These are phyloP conservation scores for Ascochyta lentis DNA, from an alignment of 2,329 filamentous ascomycete genomes.

Conservation along the genomic window DNA sequence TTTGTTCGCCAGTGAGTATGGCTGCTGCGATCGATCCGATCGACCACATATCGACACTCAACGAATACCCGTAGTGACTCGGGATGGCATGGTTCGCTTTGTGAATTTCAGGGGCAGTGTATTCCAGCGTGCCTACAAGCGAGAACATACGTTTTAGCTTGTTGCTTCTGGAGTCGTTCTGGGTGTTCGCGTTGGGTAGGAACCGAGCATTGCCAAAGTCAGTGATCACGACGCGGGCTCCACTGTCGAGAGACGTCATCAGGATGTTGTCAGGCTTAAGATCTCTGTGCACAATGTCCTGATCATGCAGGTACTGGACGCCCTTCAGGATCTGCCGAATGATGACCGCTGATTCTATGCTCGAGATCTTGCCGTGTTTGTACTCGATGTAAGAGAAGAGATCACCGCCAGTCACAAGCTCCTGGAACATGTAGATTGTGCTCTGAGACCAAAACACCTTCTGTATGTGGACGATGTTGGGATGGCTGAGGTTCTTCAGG, in stretches of 20 bases:
- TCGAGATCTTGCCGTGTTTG: constrained; percentile 55
- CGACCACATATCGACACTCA: constrained; percentile 68
- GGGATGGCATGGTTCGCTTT: constrained; percentile 36
- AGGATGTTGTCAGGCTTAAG: constrained; percentile 70
- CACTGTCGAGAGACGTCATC: constrained; percentile 60
- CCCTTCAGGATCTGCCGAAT: constrained; percentile 63
- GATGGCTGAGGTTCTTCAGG: constrained; percentile 62
- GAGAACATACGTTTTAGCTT: constrained; percentile 58
- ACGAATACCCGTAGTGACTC: constrained; percentile 58
- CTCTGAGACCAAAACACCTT: constrained; percentile 61
- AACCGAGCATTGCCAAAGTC: constrained; percentile 65
- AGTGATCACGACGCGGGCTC: constrained; percentile 63
- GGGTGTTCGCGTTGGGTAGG: constrained; percentile 29
- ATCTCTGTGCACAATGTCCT: constrained; percentile 65
- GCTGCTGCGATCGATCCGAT: constrained; percentile 62
- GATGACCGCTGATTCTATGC: constrained; percentile 62
- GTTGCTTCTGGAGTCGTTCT: background rate
- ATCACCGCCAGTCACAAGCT: constrained; percentile 66
- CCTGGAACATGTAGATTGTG: constrained; percentile 67
- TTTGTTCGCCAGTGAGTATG: constrained; percentile 58
- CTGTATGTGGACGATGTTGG: constrained; percentile 65
- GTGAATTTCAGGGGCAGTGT: constrained; percentile 61
- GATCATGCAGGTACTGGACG: constrained; percentile 63
- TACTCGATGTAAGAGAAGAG: constrained; percentile 65
- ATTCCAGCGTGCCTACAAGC: constrained; percentile 63